Evolutionary conservation across 768 basidiomycete genomes (phyloP).

Genomic region (Coprinopsis marcescibilis): DNA sequence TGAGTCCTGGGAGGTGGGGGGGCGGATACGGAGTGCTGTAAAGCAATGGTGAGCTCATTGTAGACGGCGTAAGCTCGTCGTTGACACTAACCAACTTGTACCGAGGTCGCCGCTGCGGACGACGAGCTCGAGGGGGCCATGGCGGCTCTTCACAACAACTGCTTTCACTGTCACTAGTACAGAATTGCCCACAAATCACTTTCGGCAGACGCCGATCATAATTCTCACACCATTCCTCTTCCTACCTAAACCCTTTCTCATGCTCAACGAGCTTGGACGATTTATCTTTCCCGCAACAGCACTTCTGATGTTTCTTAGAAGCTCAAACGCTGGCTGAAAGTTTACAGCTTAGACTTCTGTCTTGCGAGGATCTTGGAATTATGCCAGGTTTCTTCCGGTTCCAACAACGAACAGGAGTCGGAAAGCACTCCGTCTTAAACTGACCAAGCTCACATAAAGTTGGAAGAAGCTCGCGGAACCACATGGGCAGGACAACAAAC

Average conservation of each 20-base stretch:
- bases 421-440: too few relatives aligned
- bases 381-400: too few relatives aligned
- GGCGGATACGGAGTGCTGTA: slow-evolving; percentile 83
- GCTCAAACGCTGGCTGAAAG: too few relatives aligned
- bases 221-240: slow-evolving; percentile 19
- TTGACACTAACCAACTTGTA: slow-evolving; percentile 83
- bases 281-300: too few relatives aligned
- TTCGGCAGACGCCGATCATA: slow-evolving; percentile 32
- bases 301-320: too few relatives aligned
- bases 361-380: too few relatives aligned
- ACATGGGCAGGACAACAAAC: too few relatives aligned
- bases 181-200: slow-evolving; percentile 19
- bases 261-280: too few relatives aligned
- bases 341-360: too few relatives aligned
- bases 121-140: slow-evolving; percentile 75
- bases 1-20: slow-evolving; percentile 78
- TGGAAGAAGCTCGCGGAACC: too few relatives aligned
- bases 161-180: slow-evolving; percentile 20
- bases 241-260: background rate
- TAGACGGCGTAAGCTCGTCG: background rate
- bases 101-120: slow-evolving; percentile 74
- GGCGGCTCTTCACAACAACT: slow-evolving; percentile 36
- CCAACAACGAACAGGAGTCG: too few relatives aligned
- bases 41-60: slow-evolving; percentile 15
- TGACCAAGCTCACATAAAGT: too few relatives aligned